Base-by-base conservation (phyloP, 2,329 filamentous ascomycete species). In the Xylaria sp. region DNA sequence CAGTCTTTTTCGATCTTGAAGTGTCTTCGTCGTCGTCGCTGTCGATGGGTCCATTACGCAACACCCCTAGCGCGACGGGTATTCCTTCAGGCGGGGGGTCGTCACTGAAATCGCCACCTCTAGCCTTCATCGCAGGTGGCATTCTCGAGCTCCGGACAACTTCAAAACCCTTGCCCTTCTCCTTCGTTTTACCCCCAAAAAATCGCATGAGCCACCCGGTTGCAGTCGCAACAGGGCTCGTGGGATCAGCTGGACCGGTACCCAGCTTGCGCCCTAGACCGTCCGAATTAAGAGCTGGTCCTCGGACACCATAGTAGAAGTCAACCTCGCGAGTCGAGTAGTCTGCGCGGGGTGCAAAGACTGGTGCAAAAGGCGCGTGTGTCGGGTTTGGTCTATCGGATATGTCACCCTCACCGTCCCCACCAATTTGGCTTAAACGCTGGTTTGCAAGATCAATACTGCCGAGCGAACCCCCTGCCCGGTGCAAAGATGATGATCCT, bases 111-210 rank as follows among this genome's bases (percentile, higher is more conserved):
- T 88, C 85, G 10, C 86, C 82, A 34, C 81, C 86, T 76, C 80
- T 84, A 73, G 83, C 82, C 71, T 86, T 87, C 84, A 94, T 92
- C 67, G 91, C 90, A 7, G 92, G 91, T 2, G 94, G 94, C 84
- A 96, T 94, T 65, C 94, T 89, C 8, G 94, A 89, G 78, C 94
- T 98, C 76, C 96, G 86, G 18, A 99, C 95, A 5, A 99, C 96
- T 79, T 98, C 96, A 74, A 99, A 99, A 0, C 96, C 96, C 81
- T 98, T 98, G 73, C 91, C 91, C 81, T 97, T 97, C 73, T 98
- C 95, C 78, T 97, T 98, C 7, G 90, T 94, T 82, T 97, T 97
- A 18, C 91, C 92, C 13, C 90, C 91, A 68, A 97, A 88, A 6
- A 97, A 78, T 62, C 86, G 88, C 74, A 93, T 91, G 80, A 98